Percentiles rank a stretch among this genome's conserved stretches.
Evolutionary conservation across 495 filamentous ascomycete genomes (phyloP).

Genomic region (Xanthoparmelia taractica): DNA sequence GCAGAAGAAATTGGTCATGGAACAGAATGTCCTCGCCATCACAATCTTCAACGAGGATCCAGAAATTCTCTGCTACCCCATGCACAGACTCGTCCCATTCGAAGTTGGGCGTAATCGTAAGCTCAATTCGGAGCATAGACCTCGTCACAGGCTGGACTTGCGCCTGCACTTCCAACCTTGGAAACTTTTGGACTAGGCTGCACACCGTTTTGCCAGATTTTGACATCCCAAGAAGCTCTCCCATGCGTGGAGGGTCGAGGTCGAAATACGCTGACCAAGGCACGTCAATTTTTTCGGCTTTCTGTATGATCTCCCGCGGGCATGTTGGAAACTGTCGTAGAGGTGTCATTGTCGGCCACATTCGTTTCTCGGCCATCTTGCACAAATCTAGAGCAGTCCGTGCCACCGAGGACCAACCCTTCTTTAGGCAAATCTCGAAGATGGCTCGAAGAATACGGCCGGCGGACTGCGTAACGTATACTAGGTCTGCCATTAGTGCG

Average conservation of each 20-base stretch:
- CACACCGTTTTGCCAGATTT: conserved; percentile 84
- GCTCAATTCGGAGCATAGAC: conserved; percentile 88
- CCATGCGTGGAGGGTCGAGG: conserved; percentile 93
- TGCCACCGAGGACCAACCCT: conserved; percentile 90
- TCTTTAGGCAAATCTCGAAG: conserved; percentile 93
- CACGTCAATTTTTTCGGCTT: conserved; percentile 90
- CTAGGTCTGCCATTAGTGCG: conserved; percentile 95
- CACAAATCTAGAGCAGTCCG: conserved; percentile 90
- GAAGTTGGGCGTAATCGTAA: conserved; percentile 92
- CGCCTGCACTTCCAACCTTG: conserved; percentile 81
- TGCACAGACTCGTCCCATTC: conserved; percentile 91
- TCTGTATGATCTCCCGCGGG: conserved; percentile 76
- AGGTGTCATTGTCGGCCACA: conserved; percentile 99
- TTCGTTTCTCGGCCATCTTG: conserved; percentile 98
- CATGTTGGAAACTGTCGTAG: conserved; percentile 82
- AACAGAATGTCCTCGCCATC: conserved; percentile 95
- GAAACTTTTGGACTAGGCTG: conserved; percentile 82
- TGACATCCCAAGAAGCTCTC: conserved; percentile 85
- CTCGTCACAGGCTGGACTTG: conserved; percentile 91
- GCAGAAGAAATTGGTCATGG: conserved; percentile 89
- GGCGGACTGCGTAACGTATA: conserved; percentile 96
- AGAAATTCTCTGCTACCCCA: conserved; percentile 82
- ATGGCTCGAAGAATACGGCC: conserved; percentile 92
- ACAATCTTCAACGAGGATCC: conserved; percentile 95
- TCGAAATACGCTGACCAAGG: conserved; percentile 92